phyloP scores from a whole-genome alignment of 345 rosid genomes.

The thale cress (Arabidopsis thaliana) region DNA sequence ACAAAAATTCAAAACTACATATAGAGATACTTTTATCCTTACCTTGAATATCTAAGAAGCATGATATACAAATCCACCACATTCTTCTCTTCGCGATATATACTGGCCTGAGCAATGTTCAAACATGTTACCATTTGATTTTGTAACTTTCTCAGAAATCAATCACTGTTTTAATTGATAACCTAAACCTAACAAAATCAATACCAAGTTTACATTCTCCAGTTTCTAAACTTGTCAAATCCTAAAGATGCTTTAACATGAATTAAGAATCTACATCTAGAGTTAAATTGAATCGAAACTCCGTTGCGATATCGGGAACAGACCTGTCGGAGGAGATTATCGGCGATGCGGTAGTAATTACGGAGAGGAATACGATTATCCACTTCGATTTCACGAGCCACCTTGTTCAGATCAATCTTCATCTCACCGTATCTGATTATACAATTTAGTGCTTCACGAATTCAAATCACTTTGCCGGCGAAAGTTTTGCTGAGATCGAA shows the following conservation, averaged over 20 bases:
- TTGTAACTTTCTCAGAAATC: too few species aligned
- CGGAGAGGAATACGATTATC: slow-evolving; percentile 86
- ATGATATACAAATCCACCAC: slow-evolving; percentile 88
- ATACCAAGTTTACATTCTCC: slow-evolving; percentile 12
- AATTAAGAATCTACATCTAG: background rate
- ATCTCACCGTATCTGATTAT: slow-evolving; percentile 43
- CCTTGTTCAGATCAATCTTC: slow-evolving; percentile 68
- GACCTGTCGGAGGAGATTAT: slow-evolving; percentile 92
- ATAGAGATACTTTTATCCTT: slow-evolving; percentile 1
- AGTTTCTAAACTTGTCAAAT: slow-evolving; percentile 19
- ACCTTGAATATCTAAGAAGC: slow-evolving; percentile 92
- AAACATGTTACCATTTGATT: slow-evolving; percentile 1
- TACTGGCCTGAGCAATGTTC: slow-evolving; percentile 61
- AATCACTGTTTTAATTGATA: too few species aligned
- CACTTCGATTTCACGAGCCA: slow-evolving; percentile 73
- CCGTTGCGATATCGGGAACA: background rate
- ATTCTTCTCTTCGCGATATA: slow-evolving; percentile 85
- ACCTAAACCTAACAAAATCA: slow-evolving; percentile 2
- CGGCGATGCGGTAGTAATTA: slow-evolving; percentile 84
- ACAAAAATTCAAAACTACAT: background rate
- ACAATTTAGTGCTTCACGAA: background rate
- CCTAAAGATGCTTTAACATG: background rate
- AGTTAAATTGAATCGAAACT: slow-evolving; percentile 15
- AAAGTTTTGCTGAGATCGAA: slow-evolving; percentile 17
- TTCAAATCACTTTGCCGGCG: slow-evolving; percentile 30